Evolutionary conservation across 2,329 filamentous ascomycete species (phyloP).

Genomic region (Raffaelea albimanens): DNA sequence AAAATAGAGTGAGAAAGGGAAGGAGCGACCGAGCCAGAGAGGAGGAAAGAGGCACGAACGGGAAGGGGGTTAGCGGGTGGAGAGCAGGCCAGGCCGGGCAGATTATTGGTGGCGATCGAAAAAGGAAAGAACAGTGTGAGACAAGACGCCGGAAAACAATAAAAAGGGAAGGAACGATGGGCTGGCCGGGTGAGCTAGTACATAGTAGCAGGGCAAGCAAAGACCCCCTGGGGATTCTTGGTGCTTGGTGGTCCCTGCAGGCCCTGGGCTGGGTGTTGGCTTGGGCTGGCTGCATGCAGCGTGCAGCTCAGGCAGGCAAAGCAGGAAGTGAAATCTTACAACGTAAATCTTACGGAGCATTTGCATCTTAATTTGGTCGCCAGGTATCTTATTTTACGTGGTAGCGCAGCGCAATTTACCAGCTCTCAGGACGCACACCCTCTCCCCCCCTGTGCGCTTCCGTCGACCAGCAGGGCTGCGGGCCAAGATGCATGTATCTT

Average conservation of each 20-base stretch:
- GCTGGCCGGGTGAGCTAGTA: neutral
- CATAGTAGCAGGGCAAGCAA: neutral
- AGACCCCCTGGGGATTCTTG: neutral
- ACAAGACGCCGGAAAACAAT: neutral
- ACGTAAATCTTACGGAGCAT: no score
- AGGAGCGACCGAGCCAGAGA: neutral
- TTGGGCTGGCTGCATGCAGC: neutral
- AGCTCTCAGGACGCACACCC: no score
- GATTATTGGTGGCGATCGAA: constrained; percentile 6
- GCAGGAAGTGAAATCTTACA: no score
- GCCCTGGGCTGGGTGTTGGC: neutral
- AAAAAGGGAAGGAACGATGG: neutral
- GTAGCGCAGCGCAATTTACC: no score
- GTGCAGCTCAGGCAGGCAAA: no score
- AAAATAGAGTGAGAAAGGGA: neutral
- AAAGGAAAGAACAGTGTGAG: neutral
- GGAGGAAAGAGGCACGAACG: neutral
- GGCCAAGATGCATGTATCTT: no score
- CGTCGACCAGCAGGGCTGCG: no score
- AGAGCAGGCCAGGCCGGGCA: neutral
- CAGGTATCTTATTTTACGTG: no score
- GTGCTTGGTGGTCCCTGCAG: neutral
- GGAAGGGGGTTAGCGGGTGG: neutral
- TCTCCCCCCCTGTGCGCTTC: no score
- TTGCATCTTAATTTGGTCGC: no score